phyloP scores from a whole-genome alignment of 1,139 yeast genomes.

The Protomyces macrosporus region DNA sequence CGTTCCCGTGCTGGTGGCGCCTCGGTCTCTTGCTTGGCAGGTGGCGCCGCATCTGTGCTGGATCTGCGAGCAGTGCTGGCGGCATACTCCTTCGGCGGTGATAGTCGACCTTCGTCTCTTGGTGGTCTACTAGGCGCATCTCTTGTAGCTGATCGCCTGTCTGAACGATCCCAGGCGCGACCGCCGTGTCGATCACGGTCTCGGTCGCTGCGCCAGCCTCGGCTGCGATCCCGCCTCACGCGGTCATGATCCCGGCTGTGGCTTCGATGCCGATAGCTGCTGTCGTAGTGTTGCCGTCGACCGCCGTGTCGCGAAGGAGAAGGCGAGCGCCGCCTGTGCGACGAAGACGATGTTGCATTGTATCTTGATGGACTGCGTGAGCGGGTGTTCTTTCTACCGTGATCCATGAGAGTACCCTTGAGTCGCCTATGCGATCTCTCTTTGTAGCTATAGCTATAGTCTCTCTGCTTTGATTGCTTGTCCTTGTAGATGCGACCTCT shows the following conservation, averaged over 20 bases:
- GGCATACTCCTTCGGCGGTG: background rate
- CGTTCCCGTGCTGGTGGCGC: background rate
- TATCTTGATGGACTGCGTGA: conserved; percentile 20
- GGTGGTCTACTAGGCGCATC: background rate
- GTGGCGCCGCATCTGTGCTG: background rate
- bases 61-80: background rate
- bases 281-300: background rate
- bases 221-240: background rate
- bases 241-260: background rate
- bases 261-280: background rate
- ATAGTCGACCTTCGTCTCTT: conserved; percentile 1
- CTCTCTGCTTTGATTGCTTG: no score
- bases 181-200: background rate
- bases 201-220: background rate
- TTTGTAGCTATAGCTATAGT: no score
- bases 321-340: background rate
- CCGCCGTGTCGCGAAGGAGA: background rate
- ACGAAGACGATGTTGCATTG: background rate
- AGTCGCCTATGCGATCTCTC: no score
- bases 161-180: conserved; percentile 2
- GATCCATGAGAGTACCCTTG: conserved; percentile 2
- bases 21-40: background rate
- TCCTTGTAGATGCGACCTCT: no score
- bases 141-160: background rate
- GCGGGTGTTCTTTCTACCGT: conserved; percentile 16